A percentile compares a stretch with the other conserved stretches of the same genome.
Conservation (phyloP, 345 rosid species). For the Aquilaria malaccensis region DNA sequence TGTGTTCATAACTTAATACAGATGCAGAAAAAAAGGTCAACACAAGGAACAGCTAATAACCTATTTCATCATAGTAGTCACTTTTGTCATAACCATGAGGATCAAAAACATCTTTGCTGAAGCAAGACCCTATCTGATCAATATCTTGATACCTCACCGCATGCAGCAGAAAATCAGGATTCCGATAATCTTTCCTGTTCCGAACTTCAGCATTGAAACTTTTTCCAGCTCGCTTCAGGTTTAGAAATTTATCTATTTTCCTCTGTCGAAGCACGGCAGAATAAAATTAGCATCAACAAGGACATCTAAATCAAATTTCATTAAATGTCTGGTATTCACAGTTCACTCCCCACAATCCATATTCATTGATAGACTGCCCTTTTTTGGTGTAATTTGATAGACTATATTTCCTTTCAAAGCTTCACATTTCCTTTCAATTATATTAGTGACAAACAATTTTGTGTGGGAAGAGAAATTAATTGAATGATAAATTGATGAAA, state of each 20-base stretch:
- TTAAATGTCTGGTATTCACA: too few species aligned
- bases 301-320: too few species aligned
- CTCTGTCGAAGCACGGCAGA: conserved; percentile 39
- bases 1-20: conserved; percentile 3
- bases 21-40: neutral
- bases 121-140: conserved; percentile 91
- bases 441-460: too few species aligned
- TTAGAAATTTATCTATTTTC: conserved; percentile 72
- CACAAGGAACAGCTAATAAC: conserved; percentile 28
- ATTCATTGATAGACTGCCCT: too few species aligned
- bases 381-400: too few species aligned
- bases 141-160: conserved; percentile 93
- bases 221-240: conserved; percentile 73
- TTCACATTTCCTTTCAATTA: too few species aligned
- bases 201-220: conserved; percentile 96
- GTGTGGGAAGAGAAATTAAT: too few species aligned
- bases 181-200: conserved; percentile 89
- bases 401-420: too few species aligned
- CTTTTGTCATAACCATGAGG: conserved; percentile 88
- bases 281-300: conserved; percentile 4
- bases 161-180: conserved; percentile 87
- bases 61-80: conserved; percentile 77
- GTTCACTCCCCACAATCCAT: too few species aligned
- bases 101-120: conserved; percentile 84
- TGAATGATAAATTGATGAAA: too few species aligned